Evolutionary conservation across 1,284 basidiomycete species (phyloP), one percentile per base, ranked within the genome.

Genomic region (Ganoderma meredithae): DNA sequence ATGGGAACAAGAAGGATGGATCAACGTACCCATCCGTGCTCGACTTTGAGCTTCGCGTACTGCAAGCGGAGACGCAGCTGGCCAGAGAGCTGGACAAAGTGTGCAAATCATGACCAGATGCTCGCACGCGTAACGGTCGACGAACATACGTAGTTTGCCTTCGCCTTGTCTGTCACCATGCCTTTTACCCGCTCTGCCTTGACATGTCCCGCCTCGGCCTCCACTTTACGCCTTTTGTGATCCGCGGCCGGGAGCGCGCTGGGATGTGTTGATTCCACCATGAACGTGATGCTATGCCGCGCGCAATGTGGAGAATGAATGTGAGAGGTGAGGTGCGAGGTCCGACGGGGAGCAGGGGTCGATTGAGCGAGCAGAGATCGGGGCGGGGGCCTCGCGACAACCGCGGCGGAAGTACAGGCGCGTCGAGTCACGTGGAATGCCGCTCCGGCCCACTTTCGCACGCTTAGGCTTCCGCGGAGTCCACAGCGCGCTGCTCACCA

Each of bases 1-100:
- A 47, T 52, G 43, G 41, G 41, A 58, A 61, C 27, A 36, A 68
- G 13, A 31, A 9, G 15, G 15, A 19, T 22, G 33, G 40, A 25
- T 22, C 4, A 12, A 66, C 89, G 60, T 76, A 93, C 92, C 92
- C 92, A 94, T 61, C 92, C 92, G 75, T 92, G 86, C 70, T 94
- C 91, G 58, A 94, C 91, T 75, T 94, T 94, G 62, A 94, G 82
- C 73, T 86, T 84, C 15, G 92, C 92, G 75, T 93, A 94, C 75
- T 91, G 91, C 22, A 94, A 81, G 31, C 92, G 85, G 78, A 91
- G 84, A 74, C 91, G 89, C n/a, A 94, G 82, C 70, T 93, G 91
- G 67, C 89, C 84, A 1, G 88, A 89, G 22, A 93, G 82, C 92
- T 93, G 66, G 1, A 9, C 22, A 27, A 19, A 44, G n/a, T 10